Evolutionary conservation across 2,329 filamentous ascomycete species (phyloP).

Genomic region (Ophiostoma sp.): DNA sequence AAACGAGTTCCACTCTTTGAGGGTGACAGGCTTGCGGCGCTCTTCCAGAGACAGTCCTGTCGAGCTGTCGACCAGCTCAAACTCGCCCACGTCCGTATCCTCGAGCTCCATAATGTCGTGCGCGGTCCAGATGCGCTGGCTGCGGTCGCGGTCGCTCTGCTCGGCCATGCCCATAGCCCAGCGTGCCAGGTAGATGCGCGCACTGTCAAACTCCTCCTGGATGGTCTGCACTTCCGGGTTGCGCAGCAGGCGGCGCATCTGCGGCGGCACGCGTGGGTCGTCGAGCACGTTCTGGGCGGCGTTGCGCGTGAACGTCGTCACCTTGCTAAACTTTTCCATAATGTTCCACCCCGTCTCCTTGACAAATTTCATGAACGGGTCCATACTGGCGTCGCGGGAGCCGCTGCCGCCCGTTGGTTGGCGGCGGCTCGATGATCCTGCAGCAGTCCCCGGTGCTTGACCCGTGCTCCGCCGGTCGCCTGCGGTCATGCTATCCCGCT

Average conservation of each 20-base stretch:
- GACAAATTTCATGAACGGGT: conserved; percentile 87
- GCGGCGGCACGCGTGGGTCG: conserved; percentile 86
- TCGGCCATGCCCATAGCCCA: conserved; percentile 99
- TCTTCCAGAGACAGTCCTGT: conserved; percentile 74
- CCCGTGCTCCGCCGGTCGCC: conserved; percentile 41
- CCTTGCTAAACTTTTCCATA: conserved; percentile 93
- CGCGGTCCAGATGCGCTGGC: conserved; percentile 88
- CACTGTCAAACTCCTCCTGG: conserved; percentile 96
- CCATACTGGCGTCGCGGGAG: conserved; percentile 71
- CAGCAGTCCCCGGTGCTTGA: background rate
- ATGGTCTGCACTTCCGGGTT: conserved; percentile 94
- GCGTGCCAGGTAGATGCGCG: conserved; percentile 86
- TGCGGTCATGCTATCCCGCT: conserved; percentile 39
- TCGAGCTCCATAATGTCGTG: conserved; percentile 91
- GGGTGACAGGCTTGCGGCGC: conserved; percentile 70
- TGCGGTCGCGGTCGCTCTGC: conserved; percentile 85
- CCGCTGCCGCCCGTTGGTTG: background rate
- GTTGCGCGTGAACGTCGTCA: conserved; percentile 90
- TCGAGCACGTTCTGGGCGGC: conserved; percentile 91
- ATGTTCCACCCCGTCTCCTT: conserved; percentile 97
- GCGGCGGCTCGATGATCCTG: background rate
- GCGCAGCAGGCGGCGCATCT: conserved; percentile 78
- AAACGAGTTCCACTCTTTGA: conserved; percentile 87
- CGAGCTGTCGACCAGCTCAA: conserved; percentile 81
- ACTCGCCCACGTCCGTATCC: conserved; percentile 91